A percentile compares a stretch with the other conserved stretches of the same genome.
These are phyloP conservation scores for Acidiella bohemica DNA, from an alignment of 495 filamentous ascomycete genomes.

Conservation along the genomic window DNA sequence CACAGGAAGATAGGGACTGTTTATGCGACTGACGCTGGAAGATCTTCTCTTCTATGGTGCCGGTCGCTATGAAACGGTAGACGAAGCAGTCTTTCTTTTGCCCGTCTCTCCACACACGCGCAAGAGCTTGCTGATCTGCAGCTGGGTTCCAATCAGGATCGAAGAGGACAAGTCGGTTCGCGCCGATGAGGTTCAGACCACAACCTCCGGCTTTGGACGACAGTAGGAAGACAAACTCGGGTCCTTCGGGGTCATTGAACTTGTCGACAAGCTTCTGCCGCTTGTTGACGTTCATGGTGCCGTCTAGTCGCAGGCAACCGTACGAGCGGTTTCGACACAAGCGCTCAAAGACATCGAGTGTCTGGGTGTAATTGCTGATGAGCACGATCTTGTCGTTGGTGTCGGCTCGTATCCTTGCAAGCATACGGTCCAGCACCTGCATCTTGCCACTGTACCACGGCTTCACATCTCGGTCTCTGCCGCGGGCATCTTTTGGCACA, in stretches of 20 bases:
- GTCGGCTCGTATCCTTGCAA: conserved; percentile 86
- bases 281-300: conserved; percentile 95
- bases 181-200: conserved; percentile 92
- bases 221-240: conserved; percentile 91
- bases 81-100: conserved; percentile 99
- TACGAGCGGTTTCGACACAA: conserved; percentile 79
- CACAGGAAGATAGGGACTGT: conserved; percentile 87
- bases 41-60: conserved; percentile 98
- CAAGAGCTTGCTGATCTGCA: conserved; percentile 92
- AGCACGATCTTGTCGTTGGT: conserved; percentile 99
- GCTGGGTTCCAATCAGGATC: conserved; percentile 99
- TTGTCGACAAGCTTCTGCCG: conserved; percentile 94
- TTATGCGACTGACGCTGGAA: conserved; percentile 98
- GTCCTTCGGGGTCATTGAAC: conserved; percentile 88
- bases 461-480: conserved; percentile 83
- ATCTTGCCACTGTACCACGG: conserved; percentile 98
- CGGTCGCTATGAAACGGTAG: conserved; percentile 95
- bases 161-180: conserved; percentile 92
- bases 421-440: conserved; percentile 95
- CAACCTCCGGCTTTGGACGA: conserved; percentile 93
- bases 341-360: conserved; percentile 84
- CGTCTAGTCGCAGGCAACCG: conserved; percentile 78
- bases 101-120: conserved; percentile 95
- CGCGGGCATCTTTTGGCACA: conserved; percentile 70
- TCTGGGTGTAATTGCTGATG: conserved; percentile 96